Evolutionary conservation across 495 filamentous ascomycete genomes (phyloP), one percentile per base, ranked within the genome.

Genomic region (Xylaria grammica): DNA sequence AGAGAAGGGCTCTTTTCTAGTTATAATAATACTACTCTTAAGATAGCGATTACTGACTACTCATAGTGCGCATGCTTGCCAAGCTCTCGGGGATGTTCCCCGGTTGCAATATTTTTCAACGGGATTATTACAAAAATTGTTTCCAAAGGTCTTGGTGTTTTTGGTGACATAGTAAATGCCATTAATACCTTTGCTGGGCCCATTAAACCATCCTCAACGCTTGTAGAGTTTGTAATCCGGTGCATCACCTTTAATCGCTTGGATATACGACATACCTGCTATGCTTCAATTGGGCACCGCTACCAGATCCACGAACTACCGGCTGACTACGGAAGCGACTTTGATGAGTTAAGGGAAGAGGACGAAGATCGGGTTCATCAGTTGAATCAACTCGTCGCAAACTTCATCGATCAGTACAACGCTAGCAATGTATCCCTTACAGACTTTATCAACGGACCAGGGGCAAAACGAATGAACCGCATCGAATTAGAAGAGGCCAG

Each of bases 321-420:
- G n/a, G 29, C n/a, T 13, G 26, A 38, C n/a, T 54, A 54, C 36
- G 51, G 51, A 38, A 54, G 30, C 19, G 51, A 24, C 9, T 54
- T 54, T 38, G 51, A 38, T 54, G 32, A 54, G 13, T 15, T 54
- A 17, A 54, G 30, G 32, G 51, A 54, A 38, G 51, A 54, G 30
- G 51, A 38, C 13, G n/a, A 38, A 17, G 4, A 19, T 54, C 51
- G 51, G 1, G 19, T 53, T 36, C 27, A 22, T 24, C 51, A 38
- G 30, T 30, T 38, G 4, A 38, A 54, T 19, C 17, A 30, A 36
- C 50, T 54, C 7, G 30, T 54, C 36, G 4, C 4, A 17, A n/a
- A 26, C 30, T 34, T 54, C 19, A 38, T 54, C 10, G 20, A 22
- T 11, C 30, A 15, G 36, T 54, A 54, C 13, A 34, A 24, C 19